These are phyloP conservation scores for Piromyces finnis DNA, from an alignment of 192 early-diverging fungal genomes.

Conservation along the genomic window DNA sequence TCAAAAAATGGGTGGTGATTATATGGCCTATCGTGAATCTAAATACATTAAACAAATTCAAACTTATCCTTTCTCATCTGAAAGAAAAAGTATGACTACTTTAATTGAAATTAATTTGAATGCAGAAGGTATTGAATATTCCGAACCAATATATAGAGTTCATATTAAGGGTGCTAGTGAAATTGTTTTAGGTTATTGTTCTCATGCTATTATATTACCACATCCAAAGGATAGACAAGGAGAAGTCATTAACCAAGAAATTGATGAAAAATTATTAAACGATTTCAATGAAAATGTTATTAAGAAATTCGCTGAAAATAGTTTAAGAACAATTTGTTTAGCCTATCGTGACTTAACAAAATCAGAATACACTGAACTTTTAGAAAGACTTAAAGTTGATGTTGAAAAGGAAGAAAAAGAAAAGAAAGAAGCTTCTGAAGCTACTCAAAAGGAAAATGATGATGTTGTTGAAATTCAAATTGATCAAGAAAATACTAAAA, in stretches of 20 bases:
- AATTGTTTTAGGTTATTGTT: conserved; percentile 45
- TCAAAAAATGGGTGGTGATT: conserved; percentile 40
- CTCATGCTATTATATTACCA: background rate
- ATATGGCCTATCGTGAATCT: conserved; percentile 23
- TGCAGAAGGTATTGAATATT: conserved; percentile 5
- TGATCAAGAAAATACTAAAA: background rate
- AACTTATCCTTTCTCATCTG: conserved; percentile 3
- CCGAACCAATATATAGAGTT: conserved; percentile 21
- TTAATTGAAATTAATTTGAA: background rate
- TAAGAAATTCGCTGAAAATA: conserved; percentile 33
- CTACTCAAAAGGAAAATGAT: background rate
- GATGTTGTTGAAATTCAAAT: background rate
- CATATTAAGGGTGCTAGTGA: conserved; percentile 70
- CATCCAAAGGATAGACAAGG: conserved; percentile 23
- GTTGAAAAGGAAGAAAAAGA: background rate
- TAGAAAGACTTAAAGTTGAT: background rate
- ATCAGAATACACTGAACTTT: conserved; percentile 12
- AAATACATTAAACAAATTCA: background rate
- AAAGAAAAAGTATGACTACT: conserved; percentile 6
- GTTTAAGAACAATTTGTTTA: conserved; percentile 58
- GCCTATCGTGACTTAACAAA: conserved; percentile 37
- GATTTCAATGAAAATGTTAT: conserved; percentile 26
- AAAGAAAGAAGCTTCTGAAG: background rate
- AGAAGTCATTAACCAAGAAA: conserved; percentile 18
- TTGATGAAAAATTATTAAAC: conserved; percentile 18